Base-by-base conservation (phyloP, 108 stramenopile species). In the Cyclotella choctawhatcheeana region DNA sequence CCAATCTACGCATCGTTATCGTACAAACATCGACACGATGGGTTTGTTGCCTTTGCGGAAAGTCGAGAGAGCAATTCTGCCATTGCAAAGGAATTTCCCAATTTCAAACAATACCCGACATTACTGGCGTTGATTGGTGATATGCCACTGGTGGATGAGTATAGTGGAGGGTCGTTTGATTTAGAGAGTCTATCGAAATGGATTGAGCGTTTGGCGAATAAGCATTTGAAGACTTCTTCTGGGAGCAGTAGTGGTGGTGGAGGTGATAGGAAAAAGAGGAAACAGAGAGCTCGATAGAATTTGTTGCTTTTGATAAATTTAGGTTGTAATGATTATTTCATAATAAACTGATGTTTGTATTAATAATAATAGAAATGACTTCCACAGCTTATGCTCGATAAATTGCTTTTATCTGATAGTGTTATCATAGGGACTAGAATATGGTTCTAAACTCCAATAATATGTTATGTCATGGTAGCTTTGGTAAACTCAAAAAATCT, bases 41-140 rank as follows among this genome's bases (percentile, higher is more conserved):
- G 74, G n/a, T 75, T 75, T 35, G 45, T 33, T 71, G 53, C 69
- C 22, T 93, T 93, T 81, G 88, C 88, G 18, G 92, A 90, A 69
- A 82, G 79, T 48, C 72, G 89, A 17, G 89, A 81, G n/a, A 89
- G 84, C 44, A 93, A 87, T 59, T 54, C 87, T n/a, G 60, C 75
- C 4, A 27, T 93, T 68, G 84, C 77, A n/a, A 79, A 89, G 56
- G 55, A 74, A n/a, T 88, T 89, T 74, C 35, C 50, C 1, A 82
- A n/a, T n/a, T n/a, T 88, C 14, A 89, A 93, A 64, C 83, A 83
- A 27, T 90, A 90, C 72, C 92, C 92, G 0, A 47, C 58, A 0
- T 64, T 93, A 1, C 10, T 90, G 6, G 92, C 87, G 2, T 80
- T 89, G 24, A 67, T 75, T 16, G 65, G 65, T 21, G 44, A 29